Conservation (phyloP, 345 rosid genomes). For the Eucalyptus grandis region DNA sequence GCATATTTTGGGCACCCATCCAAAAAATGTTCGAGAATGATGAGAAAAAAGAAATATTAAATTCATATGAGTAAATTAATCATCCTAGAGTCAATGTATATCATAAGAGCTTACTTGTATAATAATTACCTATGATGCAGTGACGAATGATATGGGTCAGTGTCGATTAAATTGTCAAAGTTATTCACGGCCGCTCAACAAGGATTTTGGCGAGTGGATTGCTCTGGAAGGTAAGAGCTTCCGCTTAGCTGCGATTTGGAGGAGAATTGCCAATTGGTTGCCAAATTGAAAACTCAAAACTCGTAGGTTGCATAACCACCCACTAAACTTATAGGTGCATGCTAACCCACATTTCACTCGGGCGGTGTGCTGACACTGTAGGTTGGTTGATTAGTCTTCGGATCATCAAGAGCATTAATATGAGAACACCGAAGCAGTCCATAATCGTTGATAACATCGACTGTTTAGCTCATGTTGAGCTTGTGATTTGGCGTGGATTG, state of each 20-base stretch:
- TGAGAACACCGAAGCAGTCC: neutral
- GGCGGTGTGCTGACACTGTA: no score
- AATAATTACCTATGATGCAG: neutral
- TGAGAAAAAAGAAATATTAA: neutral
- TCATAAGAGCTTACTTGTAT: neutral
- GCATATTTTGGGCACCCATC: neutral
- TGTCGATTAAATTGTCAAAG: neutral
- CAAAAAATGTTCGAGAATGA: neutral
- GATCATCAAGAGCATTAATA: neutral
- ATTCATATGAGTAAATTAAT: neutral
- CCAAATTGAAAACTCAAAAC: neutral
- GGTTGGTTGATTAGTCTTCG: neutral
- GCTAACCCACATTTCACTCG: no score
- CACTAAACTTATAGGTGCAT: neutral
- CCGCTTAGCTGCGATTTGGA: neutral
- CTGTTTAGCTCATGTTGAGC: neutral
- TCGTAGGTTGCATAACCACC: neutral
- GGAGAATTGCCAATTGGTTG: neutral
- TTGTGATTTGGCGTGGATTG: neutral
- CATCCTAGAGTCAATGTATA: neutral
- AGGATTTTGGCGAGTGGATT: neutral
- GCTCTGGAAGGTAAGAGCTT: neutral
- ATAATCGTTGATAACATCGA: neutral
- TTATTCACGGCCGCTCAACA: neutral
- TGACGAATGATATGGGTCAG: neutral